These are phyloP conservation scores for Pinus taeda DNA, from an alignment of 75 land plant genomes.

Conservation along the genomic window DNA sequence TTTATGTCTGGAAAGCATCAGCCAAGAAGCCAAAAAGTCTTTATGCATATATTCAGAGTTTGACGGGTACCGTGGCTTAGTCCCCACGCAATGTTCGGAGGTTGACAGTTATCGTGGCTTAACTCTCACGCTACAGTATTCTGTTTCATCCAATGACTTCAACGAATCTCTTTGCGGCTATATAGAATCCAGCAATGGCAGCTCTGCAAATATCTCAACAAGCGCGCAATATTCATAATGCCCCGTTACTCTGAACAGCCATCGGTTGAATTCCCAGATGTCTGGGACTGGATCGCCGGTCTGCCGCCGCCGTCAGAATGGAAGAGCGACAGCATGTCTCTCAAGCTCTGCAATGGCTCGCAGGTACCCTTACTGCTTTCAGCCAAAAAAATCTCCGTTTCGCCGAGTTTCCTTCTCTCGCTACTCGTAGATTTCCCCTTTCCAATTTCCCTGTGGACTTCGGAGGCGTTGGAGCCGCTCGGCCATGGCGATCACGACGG, in stretches of 20 bases:
- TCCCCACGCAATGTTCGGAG: neutral
- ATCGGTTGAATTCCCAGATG: conserved; percentile 13
- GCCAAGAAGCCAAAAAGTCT: too few relatives aligned
- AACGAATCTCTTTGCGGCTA: neutral
- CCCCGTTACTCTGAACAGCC: too few relatives aligned
- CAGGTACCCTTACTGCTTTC: conserved; percentile 36
- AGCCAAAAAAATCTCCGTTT: neutral
- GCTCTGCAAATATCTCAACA: too few relatives aligned
- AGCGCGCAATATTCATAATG: too few relatives aligned
- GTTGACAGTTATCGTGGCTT: neutral
- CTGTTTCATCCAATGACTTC: neutral
- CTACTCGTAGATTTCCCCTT: conserved; percentile 32
- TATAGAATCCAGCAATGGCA: too few relatives aligned
- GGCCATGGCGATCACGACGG: conserved; percentile 10
- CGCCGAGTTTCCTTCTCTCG: conserved; percentile 15
- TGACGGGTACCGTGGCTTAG: neutral
- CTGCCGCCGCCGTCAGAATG: conserved; percentile 41
- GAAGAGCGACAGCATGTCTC: conserved; percentile 31
- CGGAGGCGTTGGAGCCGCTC: conserved; percentile 15
- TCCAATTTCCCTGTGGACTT: conserved; percentile 54
- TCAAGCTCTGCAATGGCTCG: conserved; percentile 23
- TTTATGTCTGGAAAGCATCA: too few relatives aligned
- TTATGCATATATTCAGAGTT: neutral
- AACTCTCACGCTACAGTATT: neutral
- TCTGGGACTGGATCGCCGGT: conserved; percentile 38